A percentile compares a stretch with the other conserved stretches of the same genome.
Evolutionary conservation across 2,329 filamentous ascomycete species (phyloP).

Genomic region (Talaromyces sp.): DNA sequence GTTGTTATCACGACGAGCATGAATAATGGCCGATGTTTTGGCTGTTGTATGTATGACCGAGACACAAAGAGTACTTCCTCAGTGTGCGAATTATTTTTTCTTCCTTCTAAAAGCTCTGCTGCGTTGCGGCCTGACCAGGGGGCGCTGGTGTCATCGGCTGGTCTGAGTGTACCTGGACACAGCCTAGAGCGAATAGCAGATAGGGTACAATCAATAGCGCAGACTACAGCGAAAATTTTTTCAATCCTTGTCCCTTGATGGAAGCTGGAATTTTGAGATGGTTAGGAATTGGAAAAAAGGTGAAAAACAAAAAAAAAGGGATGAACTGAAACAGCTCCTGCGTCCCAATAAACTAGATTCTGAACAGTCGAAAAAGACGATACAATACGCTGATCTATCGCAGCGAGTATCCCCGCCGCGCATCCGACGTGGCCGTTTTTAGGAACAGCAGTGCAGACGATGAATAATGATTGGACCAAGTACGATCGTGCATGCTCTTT

Average conservation of each 20-base stretch:
- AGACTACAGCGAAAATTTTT: slow-evolving; percentile 7
- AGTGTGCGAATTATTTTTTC: slow-evolving; percentile 4
- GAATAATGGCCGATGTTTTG: not conserved
- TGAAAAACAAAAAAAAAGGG: not conserved
- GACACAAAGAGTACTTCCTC: not conserved
- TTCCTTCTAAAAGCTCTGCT: slow-evolving; percentile 11
- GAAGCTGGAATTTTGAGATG: not conserved
- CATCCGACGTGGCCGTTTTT: slow-evolving; percentile 14
- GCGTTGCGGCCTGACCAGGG: slow-evolving; percentile 19
- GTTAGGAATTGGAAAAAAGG: too few relatives aligned
- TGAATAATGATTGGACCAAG: slow-evolving; percentile 4
- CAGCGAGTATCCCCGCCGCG: slow-evolving; percentile 14
- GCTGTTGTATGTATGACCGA: not conserved
- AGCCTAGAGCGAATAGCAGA: slow-evolving; percentile 4
- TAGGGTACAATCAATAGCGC: slow-evolving; percentile 8
- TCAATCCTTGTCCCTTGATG: slow-evolving; percentile 7
- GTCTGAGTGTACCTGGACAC: slow-evolving; percentile 15
- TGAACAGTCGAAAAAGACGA: not conserved
- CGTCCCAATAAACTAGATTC: not conserved
- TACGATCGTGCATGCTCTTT: not conserved
- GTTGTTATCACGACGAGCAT: not conserved
- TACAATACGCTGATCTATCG: slow-evolving; percentile 9
- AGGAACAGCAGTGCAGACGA: slow-evolving; percentile 1
- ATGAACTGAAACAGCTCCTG: not conserved
- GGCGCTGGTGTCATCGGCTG: slow-evolving; percentile 18